These are phyloP conservation scores for Aspergillus sp. DNA, from an alignment of 2,329 filamentous ascomycete genomes.

Conservation along the genomic window DNA sequence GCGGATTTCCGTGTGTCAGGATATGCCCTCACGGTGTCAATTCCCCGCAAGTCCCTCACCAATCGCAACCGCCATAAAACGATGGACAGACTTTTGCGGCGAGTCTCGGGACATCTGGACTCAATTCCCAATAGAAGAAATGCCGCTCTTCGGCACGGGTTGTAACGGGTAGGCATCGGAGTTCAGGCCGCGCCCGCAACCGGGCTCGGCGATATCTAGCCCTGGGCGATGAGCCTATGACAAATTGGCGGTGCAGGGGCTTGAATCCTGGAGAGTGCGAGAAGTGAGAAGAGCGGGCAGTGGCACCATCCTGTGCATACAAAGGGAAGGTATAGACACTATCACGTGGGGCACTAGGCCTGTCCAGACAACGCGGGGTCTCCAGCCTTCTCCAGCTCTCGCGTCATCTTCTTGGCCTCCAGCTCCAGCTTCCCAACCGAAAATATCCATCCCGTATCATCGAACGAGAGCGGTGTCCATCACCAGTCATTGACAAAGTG, in stretches of 20 bases:
- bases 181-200: too few relatives aligned
- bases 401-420: background rate
- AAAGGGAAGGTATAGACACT: background rate
- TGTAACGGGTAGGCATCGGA: too few relatives aligned
- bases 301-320: background rate
- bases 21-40: background rate
- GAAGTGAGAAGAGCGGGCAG: background rate
- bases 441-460: background rate
- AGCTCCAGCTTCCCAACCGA: background rate
- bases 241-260: too few relatives aligned
- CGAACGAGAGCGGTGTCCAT: background rate
- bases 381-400: background rate
- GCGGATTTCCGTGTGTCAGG: background rate
- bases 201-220: too few relatives aligned
- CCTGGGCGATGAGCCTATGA: too few relatives aligned
- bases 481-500: background rate
- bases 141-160: too few relatives aligned
- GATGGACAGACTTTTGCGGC: background rate
- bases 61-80: background rate
- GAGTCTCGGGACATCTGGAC: background rate
- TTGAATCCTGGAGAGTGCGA: too few relatives aligned
- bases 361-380: too few relatives aligned
- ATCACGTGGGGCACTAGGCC: background rate
- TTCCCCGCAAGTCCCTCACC: background rate
- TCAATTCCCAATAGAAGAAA: too few relatives aligned